Percentiles rank a stretch among this genome's conserved stretches.
Evolutionary conservation across 176 grass and related monocot species (phyloP).

Genomic region (Rhynchospora pubera): DNA sequence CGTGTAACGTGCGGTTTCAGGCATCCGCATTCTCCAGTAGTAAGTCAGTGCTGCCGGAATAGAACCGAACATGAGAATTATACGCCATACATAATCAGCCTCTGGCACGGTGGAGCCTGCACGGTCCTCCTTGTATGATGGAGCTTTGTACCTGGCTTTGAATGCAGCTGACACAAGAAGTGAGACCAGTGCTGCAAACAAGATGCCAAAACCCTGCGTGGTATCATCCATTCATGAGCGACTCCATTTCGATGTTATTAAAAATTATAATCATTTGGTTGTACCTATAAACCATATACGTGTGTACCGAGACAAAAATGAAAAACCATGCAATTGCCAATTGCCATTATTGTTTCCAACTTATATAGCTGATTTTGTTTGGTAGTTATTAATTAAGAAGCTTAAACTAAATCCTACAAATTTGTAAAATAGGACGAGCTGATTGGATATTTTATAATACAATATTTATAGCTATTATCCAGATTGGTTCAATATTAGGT

Average conservation of each 20-base stretch:
- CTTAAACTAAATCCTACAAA: not conserved
- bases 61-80: constrained; percentile 73
- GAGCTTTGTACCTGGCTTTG: constrained; percentile 32
- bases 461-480: not conserved
- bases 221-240: not conserved
- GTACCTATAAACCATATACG: too few species aligned
- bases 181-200: constrained; percentile 43
- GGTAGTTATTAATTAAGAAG: too few species aligned
- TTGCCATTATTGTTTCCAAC: too few species aligned
- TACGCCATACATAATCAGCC: constrained; percentile 68
- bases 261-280: not conserved
- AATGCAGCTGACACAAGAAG: constrained; percentile 40
- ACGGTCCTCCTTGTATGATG: constrained; percentile 22
- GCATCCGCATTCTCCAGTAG: constrained; percentile 98
- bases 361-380: too few species aligned
- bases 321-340: too few species aligned
- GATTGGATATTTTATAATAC: not conserved
- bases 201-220: constrained; percentile 76
- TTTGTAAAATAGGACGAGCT: not conserved
- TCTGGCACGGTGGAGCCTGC: constrained; percentile 22
- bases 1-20: constrained; percentile 83
- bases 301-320: too few species aligned
- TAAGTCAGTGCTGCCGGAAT: constrained; percentile 49
- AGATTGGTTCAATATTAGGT: not conserved
- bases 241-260: not conserved